A percentile compares a stretch with the other conserved stretches of the same genome.
Evolutionary conservation across 768 basidiomycete genomes (phyloP).

Genomic region (Mycena pura): DNA sequence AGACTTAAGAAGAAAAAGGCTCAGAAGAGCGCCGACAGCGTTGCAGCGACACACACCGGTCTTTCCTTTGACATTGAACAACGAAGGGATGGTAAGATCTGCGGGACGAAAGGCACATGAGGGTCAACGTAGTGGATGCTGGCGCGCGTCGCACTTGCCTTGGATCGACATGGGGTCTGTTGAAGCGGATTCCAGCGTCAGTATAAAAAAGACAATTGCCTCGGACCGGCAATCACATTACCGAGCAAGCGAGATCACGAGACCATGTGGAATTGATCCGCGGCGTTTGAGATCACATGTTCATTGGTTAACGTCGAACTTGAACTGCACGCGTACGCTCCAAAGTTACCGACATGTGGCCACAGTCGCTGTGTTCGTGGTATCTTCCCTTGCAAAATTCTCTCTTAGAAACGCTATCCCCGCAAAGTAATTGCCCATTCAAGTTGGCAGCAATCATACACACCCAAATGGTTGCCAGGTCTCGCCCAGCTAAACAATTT

Average conservation of each 20-base stretch:
- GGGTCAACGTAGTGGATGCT: too few relatives aligned
- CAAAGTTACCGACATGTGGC: too few relatives aligned
- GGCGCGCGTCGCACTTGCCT: background rate
- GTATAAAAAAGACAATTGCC: too few relatives aligned
- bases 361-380: too few relatives aligned
- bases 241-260: background rate
- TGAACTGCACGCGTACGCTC: too few relatives aligned
- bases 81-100: slow-evolving; percentile 47
- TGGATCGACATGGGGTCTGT: slow-evolving; percentile 17
- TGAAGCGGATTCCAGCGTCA: background rate
- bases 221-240: background rate
- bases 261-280: too few relatives aligned
- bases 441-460: too few relatives aligned
- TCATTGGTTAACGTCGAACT: too few relatives aligned
- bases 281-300: too few relatives aligned
- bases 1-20: slow-evolving; percentile 47
- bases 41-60: slow-evolving; percentile 51
- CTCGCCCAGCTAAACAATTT: too few relatives aligned
- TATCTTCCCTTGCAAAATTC: background rate
- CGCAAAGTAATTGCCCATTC: background rate
- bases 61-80: slow-evolving; percentile 75
- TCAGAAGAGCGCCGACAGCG: background rate
- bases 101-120: background rate
- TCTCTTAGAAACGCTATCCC: background rate
- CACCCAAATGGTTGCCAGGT: too few relatives aligned